These are phyloP conservation scores for Pseudonitzschia pungens DNA, from an alignment of 108 stramenopile genomes.

Conservation along the genomic window DNA sequence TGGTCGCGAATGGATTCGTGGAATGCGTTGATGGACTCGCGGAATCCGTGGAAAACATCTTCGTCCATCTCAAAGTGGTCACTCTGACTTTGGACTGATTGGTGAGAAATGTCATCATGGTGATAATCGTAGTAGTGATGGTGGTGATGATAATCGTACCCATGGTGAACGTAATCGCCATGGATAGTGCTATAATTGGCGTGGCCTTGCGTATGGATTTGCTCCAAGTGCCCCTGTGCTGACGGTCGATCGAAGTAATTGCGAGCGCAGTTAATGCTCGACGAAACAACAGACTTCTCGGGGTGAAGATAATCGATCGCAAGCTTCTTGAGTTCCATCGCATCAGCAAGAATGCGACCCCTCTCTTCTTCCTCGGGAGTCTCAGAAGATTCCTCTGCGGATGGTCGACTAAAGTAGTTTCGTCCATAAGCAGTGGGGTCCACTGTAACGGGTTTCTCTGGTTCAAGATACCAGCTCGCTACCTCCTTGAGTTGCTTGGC, in stretches of 20 bases:
- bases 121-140: constrained; percentile 24
- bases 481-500: constrained; percentile 63
- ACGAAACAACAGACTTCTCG: constrained; percentile 32
- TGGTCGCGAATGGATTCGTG: constrained; percentile 10
- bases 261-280: constrained; percentile 22
- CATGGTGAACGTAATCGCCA: constrained; percentile 13
- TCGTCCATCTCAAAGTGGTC: constrained; percentile 60
- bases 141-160: constrained; percentile 6
- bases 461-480: constrained; percentile 42
- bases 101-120: constrained; percentile 19
- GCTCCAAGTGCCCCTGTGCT: constrained; percentile 25
- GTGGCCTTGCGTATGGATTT: constrained; percentile 31
- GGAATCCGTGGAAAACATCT: constrained; percentile 39
- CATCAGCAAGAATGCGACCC: constrained; percentile 39
- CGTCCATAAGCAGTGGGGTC: constrained; percentile 38
- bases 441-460: constrained; percentile 35
- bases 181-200: background rate
- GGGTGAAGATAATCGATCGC: constrained; percentile 53
- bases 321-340: constrained; percentile 43
- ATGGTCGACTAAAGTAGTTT: constrained; percentile 54
- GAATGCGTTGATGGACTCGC: constrained; percentile 19
- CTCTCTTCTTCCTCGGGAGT: constrained; percentile 38
- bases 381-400: constrained; percentile 41
- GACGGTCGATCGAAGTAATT: constrained; percentile 49
- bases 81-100: constrained; percentile 26